These are phyloP conservation scores for Penicillium atrosanguineum DNA, from an alignment of 495 filamentous ascomycete genomes.

Conservation along the genomic window DNA sequence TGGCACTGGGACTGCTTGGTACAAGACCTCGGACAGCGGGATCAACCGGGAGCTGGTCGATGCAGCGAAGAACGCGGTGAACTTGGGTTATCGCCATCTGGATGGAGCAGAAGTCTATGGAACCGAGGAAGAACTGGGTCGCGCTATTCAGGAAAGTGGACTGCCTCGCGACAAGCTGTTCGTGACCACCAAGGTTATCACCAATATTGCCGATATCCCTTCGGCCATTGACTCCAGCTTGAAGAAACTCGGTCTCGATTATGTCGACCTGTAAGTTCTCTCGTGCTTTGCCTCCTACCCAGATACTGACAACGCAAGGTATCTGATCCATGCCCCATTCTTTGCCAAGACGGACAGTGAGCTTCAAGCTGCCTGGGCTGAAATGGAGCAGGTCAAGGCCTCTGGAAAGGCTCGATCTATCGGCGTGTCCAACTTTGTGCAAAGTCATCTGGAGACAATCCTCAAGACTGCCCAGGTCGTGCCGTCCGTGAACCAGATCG, in stretches of 20 bases:
- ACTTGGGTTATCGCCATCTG: conserved; percentile 69
- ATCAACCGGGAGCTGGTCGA: conserved; percentile 48
- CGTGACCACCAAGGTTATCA: conserved; percentile 71
- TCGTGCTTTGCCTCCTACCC: background rate
- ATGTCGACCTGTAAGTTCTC: conserved; percentile 67
- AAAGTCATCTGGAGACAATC: conserved; percentile 63
- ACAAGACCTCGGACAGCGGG: conserved; percentile 43
- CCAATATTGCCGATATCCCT: conserved; percentile 57
- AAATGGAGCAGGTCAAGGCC: conserved; percentile 70
- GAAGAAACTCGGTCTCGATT: conserved; percentile 69
- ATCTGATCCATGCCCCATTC: conserved; percentile 78
- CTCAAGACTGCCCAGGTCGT: conserved; percentile 60
- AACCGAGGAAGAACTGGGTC: conserved; percentile 74
- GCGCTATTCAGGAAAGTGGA: conserved; percentile 66
- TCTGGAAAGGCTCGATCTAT: conserved; percentile 71
- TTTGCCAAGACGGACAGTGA: conserved; percentile 58
- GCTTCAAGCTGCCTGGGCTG: conserved; percentile 70
- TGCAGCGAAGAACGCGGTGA: conserved; percentile 63
- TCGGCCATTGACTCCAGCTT: conserved; percentile 67
- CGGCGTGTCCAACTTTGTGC: conserved; percentile 80
- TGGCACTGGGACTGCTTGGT: conserved; percentile 66
- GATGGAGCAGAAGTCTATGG: conserved; percentile 83
- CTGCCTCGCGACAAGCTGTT: conserved; percentile 67
- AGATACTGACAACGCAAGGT: conserved; percentile 40
- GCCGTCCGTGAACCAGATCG: conserved; percentile 83